Conservation (phyloP, 2,329 filamentous ascomycete genomes). For the Sporothrix mexicana region DNA sequence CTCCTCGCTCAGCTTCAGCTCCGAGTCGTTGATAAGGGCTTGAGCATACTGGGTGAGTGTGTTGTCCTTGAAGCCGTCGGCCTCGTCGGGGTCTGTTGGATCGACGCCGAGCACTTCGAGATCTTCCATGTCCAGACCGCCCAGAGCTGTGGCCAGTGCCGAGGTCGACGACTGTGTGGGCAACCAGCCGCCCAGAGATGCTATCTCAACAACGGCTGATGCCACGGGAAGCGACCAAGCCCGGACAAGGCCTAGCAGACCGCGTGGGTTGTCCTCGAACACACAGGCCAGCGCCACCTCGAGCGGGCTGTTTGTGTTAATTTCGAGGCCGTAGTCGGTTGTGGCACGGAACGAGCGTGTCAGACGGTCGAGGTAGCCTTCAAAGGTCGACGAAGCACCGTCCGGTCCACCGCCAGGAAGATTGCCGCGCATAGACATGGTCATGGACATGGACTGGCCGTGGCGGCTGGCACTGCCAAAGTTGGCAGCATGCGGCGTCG, state of each 20-base stretch:
- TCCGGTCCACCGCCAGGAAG: constrained; percentile 46
- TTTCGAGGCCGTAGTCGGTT: constrained; percentile 71
- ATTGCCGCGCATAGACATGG: constrained; percentile 6
- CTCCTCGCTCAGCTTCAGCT: constrained; percentile 47
- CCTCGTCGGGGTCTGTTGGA: constrained; percentile 61
- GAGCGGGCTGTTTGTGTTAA: constrained; percentile 75
- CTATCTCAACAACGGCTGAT: constrained; percentile 80
- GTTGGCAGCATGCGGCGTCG: constrained; percentile 58
- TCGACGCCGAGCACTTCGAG: constrained; percentile 79
- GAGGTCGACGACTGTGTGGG: constrained; percentile 60
- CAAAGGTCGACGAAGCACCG: constrained; percentile 56
- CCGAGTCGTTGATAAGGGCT: constrained; percentile 63
- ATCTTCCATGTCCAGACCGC: constrained; percentile 80
- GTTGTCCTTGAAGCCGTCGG: constrained; percentile 76
- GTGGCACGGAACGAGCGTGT: constrained; percentile 72
- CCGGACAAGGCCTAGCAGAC: constrained; percentile 74
- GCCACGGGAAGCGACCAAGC: constrained; percentile 82
- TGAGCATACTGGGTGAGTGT: constrained; percentile 78
- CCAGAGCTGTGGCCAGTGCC: constrained; percentile 54
- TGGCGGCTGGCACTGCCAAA: constrained; percentile 23
- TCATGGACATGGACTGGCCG: constrained; percentile 31
- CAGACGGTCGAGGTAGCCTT: constrained; percentile 76
- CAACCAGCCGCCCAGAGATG: constrained; percentile 83
- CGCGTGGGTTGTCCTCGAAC: constrained; percentile 82
- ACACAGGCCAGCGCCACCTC: constrained; percentile 83